Base-by-base conservation (phyloP, 352 stramenopile species). In the Globisporangium emineosum region DNA sequence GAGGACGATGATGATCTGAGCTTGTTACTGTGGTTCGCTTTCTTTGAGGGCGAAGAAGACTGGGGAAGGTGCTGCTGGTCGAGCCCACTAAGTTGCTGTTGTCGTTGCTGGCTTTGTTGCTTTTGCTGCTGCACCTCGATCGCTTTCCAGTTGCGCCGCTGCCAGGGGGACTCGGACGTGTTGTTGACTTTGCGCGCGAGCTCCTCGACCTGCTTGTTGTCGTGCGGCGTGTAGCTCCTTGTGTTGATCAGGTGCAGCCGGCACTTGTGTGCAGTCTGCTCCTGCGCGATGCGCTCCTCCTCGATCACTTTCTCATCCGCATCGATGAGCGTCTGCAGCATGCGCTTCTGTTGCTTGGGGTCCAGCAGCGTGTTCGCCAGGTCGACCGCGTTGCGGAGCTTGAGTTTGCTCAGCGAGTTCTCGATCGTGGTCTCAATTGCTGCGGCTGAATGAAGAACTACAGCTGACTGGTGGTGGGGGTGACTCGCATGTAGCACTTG, bases 321-420 rank as follows among this genome's bases (percentile, higher is more conserved):
- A 19, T 91, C 85, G 32, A 93, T 89, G 25, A 93, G 58, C 13
- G 74, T 76, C 49, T 89, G 77, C 15, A 89, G 73, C 59, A 90
- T 62, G 0, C 76, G 73, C 42, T 88, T 90, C 62, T 93, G 79
- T 57, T 93, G 78, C 54, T 88, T 88, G 9, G 64, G 65, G 17
- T 80, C 78, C 10, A 69, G 43, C 0, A 89, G 52, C 19, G 76
- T 70, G 57, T 84, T 85, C 1, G 79, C 79, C 10, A 92, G 69
- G 56, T 90, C 83, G 5, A 90, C 80, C 0, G 83, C 83, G 50
- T 90, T 92, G 25, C 77, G 77, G 15, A 92, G 67, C 55, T 92
- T 92, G 10, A 83, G 72, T 33, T 74, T 81, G 64, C 80, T 90
- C 7, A 91, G 65, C 19, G 79, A 89, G 32, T 87, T 70, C 25